Evolutionary conservation across 225 moss, liverwort and hornwort genomes (phyloP), one percentile per base, ranked within the genome.

Genomic region (Pleurozium schreberi): DNA sequence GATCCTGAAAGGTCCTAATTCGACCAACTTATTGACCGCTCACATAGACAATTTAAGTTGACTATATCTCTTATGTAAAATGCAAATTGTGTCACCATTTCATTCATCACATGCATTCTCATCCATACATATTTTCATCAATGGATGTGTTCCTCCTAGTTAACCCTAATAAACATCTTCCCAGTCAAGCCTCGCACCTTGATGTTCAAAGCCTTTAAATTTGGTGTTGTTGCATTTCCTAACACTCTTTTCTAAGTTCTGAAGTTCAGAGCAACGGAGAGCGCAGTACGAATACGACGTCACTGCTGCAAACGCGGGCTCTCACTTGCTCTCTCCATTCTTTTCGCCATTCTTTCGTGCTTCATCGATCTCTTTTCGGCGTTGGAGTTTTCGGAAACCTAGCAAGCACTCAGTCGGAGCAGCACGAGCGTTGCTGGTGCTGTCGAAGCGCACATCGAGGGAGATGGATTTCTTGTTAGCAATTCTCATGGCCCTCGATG

Each of bases 401-500:
- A 8, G 50, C 73, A 74, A 31, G 49, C 74, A 47, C 15, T 16
- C 18, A n/a, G n/a, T n/a, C n/a, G 6, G 47, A 45, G 30, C 47
- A 74, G 11, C 49, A 31, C n/a, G n/a, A n/a, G n/a, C 49, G 36
- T 52, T 52, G 22, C 52, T 36, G 36, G 36, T 22, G 4, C 9
- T 38, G 55, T 77, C 53, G 10, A 14, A 53, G 55, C 25, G 25
- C 38, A 9, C 38, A n/a, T 26, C 57, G n/a, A n/a, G 17, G 57
- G 11, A 79, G 81, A 81, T 61, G 81, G 60, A 60, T 21, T 81
- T 60, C 43, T 4, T 43, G 31, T 6, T 8, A 61, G 14, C 18
- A 31, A 19, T 81, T 43, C 1, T 43, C 13, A 0, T 6, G 20
- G 19, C 10, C 31, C 3, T 43, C 8, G 20, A 2, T 31, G 31